Base-by-base conservation (phyloP, 495 filamentous ascomycete species). In the Aspergillus carlsbadensis region DNA sequence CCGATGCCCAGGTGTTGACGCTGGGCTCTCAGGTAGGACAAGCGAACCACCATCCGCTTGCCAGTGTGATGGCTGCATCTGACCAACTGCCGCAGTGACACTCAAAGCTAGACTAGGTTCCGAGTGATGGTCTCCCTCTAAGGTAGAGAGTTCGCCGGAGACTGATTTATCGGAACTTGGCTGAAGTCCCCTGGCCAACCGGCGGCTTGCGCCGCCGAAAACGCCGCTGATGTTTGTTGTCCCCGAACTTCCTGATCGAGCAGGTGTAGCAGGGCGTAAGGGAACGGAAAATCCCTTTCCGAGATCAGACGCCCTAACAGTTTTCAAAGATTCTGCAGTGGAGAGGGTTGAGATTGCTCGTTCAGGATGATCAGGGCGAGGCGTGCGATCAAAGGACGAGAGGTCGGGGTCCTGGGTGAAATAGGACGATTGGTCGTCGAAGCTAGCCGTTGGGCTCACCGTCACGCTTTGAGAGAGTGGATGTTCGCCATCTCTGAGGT, bases 401-500 rank as follows among this genome's bases (percentile, higher is more conserved):
- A 70, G 48, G 24, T 76, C 66, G 43, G 57, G 59, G 52, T 71
- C 63, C 57, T 73, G 57, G 35, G 65, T 63, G 65, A 76, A 76
- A 64, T 79, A 74, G 60, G 73, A 75, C 65, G 73, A 39, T 57
- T 65, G 61, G 52, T 72, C 53, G 60, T 75, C 63, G 15, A 21
- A 11, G 34, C 34, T 50, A 47, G 77, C 52, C 2, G 86, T 82
- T 0, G 91, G 91, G 66, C 85, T 90, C 15, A 84, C 90, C 29
- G 85, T 86, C 29, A 90, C 83, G 60, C 90, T 95, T 58, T 90
- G 87, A 8, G 90, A 86, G n/a, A 95, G 70, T 15, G 91, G 91
- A 66, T 95, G 91, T 35, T 91, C 88, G 24, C 72, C 66, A 61
- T 82, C 81, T 56, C 65, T 66, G 26, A 78, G 74, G 20, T 77